Base-by-base conservation (phyloP, 164 flowering plant species). In the Vitis rotundifolia region DNA sequence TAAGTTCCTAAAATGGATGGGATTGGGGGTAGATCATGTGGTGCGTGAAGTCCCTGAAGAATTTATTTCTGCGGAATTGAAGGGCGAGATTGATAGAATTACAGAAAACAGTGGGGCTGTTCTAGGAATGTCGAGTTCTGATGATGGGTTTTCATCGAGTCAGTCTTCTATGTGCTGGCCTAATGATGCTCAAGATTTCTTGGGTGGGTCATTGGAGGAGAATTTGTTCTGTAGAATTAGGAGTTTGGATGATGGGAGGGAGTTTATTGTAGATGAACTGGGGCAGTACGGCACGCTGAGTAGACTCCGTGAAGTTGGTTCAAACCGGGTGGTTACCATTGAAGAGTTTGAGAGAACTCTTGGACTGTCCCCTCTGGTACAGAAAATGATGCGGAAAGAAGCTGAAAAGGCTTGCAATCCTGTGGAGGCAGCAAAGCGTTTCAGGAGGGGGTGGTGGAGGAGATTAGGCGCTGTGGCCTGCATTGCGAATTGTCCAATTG, bases 1-100 rank as follows among this genome's bases (percentile, higher is more conserved):
- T 22, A 85, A 64, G 61, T 89, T 89, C 64, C 50, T 89, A 19
- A 73, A 74, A 61, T 80, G 77, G 83, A 80, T 87, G 88, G 88
- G 92, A 64, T 68, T 85, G 49, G 67, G 50, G 59, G n/a, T 55
- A 15, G 83, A 74, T 71, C 60, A 69, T 49, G 10, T 18, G 0
- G 75, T 55, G 14, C 6, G n/a, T 58, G 77, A 71, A 1, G 82
- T 79, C 14, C 62, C 61, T 2, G 59, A 22, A 3, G 74, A 78
- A 64, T 12, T 1, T 4, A 53, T 31, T 59, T 54, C 37, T n/a
- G 71, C 26, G 29, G 78, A 70, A 10, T 15, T 56, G 6, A 64
- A 71, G 31, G n/a, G 56, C n/a, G 83, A 69, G 53, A 64, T 51
- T 22, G 77, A 70, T 63, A 77, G 88, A 72, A 63, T 81, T 19